Conservation (phyloP, 2,329 filamentous ascomycete species). For the Tympanopsis confertula region DNA sequence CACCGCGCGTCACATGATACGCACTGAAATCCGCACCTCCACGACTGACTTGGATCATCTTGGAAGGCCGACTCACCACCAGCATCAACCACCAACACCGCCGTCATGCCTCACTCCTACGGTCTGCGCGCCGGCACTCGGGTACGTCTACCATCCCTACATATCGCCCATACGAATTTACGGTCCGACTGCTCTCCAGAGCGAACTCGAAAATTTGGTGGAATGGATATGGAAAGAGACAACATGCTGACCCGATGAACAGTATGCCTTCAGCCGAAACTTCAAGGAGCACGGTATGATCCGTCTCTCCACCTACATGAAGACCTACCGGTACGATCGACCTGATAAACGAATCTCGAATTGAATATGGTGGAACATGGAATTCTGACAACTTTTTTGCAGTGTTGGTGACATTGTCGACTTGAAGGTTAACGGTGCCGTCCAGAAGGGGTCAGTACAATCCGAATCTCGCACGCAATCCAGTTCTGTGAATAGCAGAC, state of each 20-base stretch:
- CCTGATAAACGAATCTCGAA: constrained; percentile 7
- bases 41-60: no score
- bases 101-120: constrained; percentile 75
- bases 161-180: constrained; percentile 3
- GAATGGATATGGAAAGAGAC: constrained; percentile 1
- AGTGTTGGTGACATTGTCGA: constrained; percentile 98
- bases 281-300: constrained; percentile 97
- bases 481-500: no score
- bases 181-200: constrained; percentile 4
- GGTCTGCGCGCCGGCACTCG: constrained; percentile 80
- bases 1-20: no score
- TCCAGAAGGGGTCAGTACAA: constrained; percentile 81
- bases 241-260: constrained; percentile 9
- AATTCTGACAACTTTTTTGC: constrained; percentile 10
- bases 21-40: no score
- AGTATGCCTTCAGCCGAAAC: constrained; percentile 85
- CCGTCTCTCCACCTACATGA: constrained; percentile 84
- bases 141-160: constrained; percentile 36
- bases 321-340: constrained; percentile 67
- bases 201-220: constrained; percentile 1
- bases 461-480: constrained; percentile 8
- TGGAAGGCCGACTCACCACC: no score
- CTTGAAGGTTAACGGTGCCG: constrained; percentile 95
- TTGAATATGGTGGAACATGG: constrained; percentile 11
- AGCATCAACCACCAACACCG: constrained; percentile 32